Percentiles rank a stretch among this genome's conserved stretches.
phyloP scores from a whole-genome alignment of 306 rosid genomes.

The Hippophae tibetana region DNA sequence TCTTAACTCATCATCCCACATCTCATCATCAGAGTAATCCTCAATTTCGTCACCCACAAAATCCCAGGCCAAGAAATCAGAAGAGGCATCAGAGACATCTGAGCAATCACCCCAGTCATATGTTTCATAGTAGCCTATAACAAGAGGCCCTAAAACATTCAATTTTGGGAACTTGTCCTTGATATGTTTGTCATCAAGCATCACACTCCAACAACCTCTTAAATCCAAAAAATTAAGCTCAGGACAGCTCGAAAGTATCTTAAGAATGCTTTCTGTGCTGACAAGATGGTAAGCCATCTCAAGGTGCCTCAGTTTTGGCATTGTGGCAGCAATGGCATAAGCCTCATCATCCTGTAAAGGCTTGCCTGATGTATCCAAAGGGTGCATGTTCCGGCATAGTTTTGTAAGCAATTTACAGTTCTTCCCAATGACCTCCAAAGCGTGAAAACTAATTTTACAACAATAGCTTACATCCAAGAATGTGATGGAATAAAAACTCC shows the following conservation, averaged over 20 bases:
- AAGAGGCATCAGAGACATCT: constrained; percentile 48
- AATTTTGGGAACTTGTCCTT: constrained; percentile 60
- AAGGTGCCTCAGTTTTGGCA: constrained; percentile 89
- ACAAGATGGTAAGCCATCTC: constrained; percentile 84
- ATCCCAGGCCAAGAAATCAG: constrained; percentile 70
- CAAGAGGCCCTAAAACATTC: constrained; percentile 73
- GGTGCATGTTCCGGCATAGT: constrained; percentile 88
- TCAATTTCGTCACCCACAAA: constrained; percentile 42
- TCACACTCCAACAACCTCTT: constrained; percentile 94
- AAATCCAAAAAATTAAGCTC: constrained; percentile 76
- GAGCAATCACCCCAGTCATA: constrained; percentile 80
- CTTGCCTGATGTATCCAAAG: constrained; percentile 71
- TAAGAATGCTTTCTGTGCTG: constrained; percentile 51
- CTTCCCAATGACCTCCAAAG: constrained; percentile 73
- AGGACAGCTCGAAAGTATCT: constrained; percentile 55
- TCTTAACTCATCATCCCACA: constrained; percentile 67
- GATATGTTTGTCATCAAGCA: constrained; percentile 40
- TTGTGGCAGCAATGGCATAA: constrained; percentile 71
- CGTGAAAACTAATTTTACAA: constrained; percentile 45
- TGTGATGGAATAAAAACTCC: constrained; percentile 55
- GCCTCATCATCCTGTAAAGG: constrained; percentile 79
- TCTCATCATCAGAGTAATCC: constrained; percentile 47
- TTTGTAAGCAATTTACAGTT: constrained; percentile 69
- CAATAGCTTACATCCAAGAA: constrained; percentile 98
- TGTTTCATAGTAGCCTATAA: constrained; percentile 45